Evolutionary conservation across 192 early-diverging fungal genomes (phyloP).

Genomic region (Linnemannia exigua): DNA sequence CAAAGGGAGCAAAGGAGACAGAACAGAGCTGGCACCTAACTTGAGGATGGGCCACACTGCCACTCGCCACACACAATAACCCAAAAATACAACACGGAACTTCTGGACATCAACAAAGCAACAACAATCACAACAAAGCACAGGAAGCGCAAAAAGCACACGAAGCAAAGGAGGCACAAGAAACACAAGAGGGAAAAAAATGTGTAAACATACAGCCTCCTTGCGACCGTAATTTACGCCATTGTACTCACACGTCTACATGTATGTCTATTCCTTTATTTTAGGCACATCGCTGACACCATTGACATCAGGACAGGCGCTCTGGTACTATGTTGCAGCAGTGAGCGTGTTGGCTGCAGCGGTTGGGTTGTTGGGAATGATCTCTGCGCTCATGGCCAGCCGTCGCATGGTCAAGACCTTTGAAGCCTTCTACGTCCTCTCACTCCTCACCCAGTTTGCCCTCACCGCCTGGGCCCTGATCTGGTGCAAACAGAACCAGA

Average conservation of each 20-base stretch:
- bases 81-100: background rate
- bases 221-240: background rate
- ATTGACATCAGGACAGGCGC: conserved; percentile 25
- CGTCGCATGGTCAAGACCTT: conserved; percentile 42
- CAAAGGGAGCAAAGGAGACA: background rate
- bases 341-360: conserved; percentile 49
- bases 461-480: conserved; percentile 37
- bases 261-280: background rate
- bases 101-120: background rate
- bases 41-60: background rate
- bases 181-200: background rate
- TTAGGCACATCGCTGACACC: conserved; percentile 18
- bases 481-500: conserved; percentile 39
- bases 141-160: background rate
- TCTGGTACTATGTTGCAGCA: conserved; percentile 50
- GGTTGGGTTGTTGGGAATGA: conserved; percentile 46
- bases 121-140: background rate
- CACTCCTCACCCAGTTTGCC: conserved; percentile 43
- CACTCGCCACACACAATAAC: background rate
- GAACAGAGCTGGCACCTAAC: background rate
- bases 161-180: background rate
- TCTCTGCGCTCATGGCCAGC: conserved; percentile 37
- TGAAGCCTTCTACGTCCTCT: conserved; percentile 50
- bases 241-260: background rate
- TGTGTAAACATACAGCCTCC: background rate